Conservation (phyloP, 2,329 filamentous ascomycete genomes). For the Aspergillus amoenus region DNA sequence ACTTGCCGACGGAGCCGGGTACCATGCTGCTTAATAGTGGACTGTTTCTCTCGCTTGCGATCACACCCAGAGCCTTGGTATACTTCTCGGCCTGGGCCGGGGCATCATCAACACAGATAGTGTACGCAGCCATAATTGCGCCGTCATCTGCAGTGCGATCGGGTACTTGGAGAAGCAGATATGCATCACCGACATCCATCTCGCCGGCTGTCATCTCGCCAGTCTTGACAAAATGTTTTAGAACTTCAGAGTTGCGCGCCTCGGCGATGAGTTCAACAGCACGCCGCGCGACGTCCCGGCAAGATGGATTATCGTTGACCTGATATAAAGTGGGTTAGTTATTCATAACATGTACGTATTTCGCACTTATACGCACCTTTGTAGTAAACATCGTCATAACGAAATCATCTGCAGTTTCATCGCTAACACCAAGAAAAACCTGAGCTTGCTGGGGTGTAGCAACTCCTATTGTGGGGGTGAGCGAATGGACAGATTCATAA, state of each 20-base stretch:
- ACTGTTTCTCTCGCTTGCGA: conserved; percentile 46
- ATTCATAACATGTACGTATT: not conserved
- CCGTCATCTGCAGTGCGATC: conserved; percentile 54
- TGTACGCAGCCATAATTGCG: conserved; percentile 50
- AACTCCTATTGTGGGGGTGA: conserved; percentile 41
- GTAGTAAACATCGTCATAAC: conserved; percentile 57
- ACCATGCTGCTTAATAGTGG: conserved; percentile 34
- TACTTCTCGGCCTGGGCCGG: conserved; percentile 48
- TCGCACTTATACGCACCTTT: conserved; percentile 45
- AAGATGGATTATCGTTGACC: conserved; percentile 52
- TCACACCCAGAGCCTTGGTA: conserved; percentile 48
- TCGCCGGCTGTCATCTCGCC: conserved; percentile 50
- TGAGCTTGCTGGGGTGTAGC: conserved; percentile 65
- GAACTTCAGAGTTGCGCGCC: conserved; percentile 54
- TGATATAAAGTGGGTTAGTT: conserved; percentile 25
- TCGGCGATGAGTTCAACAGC: conserved; percentile 61
- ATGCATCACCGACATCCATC: conserved; percentile 58
- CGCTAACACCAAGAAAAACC: conserved; percentile 57
- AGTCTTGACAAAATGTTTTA: conserved; percentile 55
- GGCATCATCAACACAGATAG: conserved; percentile 46
- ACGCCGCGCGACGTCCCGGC: conserved; percentile 52
- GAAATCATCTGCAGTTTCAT: conserved; percentile 55
- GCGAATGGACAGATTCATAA: not conserved
- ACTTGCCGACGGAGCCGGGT: conserved; percentile 29
- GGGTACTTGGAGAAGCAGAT: conserved; percentile 51